Percentiles rank a stretch among this genome's conserved stretches.
phyloP scores from a whole-genome alignment of 1,284 basidiomycete species.

The Malassezia equina region DNA sequence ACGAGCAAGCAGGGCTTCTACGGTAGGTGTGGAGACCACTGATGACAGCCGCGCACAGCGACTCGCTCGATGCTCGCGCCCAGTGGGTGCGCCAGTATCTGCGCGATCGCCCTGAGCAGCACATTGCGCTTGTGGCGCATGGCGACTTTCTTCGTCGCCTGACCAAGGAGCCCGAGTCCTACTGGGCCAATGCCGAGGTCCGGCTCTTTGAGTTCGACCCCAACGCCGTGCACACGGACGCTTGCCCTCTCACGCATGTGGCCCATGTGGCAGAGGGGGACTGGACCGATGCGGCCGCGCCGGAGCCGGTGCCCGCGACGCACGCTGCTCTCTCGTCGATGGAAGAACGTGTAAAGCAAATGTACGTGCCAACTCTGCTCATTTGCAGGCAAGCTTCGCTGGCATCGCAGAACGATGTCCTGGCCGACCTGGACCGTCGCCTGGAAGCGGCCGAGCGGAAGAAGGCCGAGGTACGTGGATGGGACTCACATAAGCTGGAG shows the following conservation, averaged over 20 bases:
- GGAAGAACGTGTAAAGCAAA: slow-evolving; percentile 28
- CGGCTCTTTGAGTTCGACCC: slow-evolving; percentile 38
- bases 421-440: slow-evolving; percentile 34
- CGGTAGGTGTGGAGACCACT: slow-evolving; percentile 13
- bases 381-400: slow-evolving; percentile 24
- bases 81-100: slow-evolving; percentile 45
- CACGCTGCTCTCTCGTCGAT: slow-evolving; percentile 20
- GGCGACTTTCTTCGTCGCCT: slow-evolving; percentile 45
- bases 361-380: slow-evolving; percentile 2
- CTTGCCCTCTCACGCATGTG: slow-evolving; percentile 26
- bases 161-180: slow-evolving; percentile 21
- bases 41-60: slow-evolving; percentile 27
- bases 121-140: slow-evolving; percentile 45
- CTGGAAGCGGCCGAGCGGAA: slow-evolving; percentile 34
- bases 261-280: slow-evolving; percentile 31
- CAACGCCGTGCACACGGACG: slow-evolving; percentile 25
- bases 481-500: not conserved
- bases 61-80: slow-evolving; percentile 32
- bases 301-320: not conserved
- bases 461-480: slow-evolving; percentile 13
- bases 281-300: not conserved
- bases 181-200: slow-evolving; percentile 46
- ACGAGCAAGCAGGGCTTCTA: slow-evolving; percentile 44
- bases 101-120: slow-evolving; percentile 36
- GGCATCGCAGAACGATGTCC: slow-evolving; percentile 29